Evolutionary conservation across 495 filamentous ascomycete genomes (phyloP).

Genomic region (Aspergillus leporis): DNA sequence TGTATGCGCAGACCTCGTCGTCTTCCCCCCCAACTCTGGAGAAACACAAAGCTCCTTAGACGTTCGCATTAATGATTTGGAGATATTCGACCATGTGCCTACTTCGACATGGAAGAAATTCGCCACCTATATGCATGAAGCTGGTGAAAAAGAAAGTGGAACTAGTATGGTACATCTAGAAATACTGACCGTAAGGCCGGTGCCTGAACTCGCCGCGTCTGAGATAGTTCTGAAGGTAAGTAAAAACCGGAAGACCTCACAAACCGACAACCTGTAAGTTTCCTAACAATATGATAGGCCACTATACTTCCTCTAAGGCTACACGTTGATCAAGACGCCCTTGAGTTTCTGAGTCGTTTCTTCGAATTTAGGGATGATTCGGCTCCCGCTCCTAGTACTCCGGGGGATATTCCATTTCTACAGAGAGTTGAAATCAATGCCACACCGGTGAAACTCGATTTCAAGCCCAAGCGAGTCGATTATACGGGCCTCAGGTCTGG

Average conservation of each 20-base stretch:
- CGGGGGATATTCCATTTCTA: constrained; percentile 80
- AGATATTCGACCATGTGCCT: constrained; percentile 91
- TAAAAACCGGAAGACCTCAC: not conserved
- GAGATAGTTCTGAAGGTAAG: constrained; percentile 83
- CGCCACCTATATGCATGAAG: constrained; percentile 87
- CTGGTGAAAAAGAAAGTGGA: constrained; percentile 77
- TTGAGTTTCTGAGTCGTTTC: constrained; percentile 96
- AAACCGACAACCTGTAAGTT: constrained; percentile 1
- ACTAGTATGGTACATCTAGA: constrained; percentile 89
- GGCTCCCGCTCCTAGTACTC: constrained; percentile 45
- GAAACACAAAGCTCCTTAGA: constrained; percentile 88
- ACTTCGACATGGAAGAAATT: constrained; percentile 99
- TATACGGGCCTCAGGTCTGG: constrained; percentile 94
- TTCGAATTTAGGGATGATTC: constrained; percentile 94
- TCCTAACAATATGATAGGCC: constrained; percentile 43
- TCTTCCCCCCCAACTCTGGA: constrained; percentile 73
- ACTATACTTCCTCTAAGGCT: constrained; percentile 84
- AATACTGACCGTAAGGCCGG: constrained; percentile 80
- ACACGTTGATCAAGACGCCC: constrained; percentile 96
- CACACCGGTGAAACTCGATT: constrained; percentile 83
- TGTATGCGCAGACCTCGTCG: constrained; percentile 78
- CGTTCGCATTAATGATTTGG: constrained; percentile 75
- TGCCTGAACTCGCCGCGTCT: constrained; percentile 79
- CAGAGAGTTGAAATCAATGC: constrained; percentile 87
- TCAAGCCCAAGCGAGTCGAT: constrained; percentile 96